Evolutionary conservation across 169 alveolate genomes (phyloP), one percentile per base, ranked within the genome.

Genomic region (Eimeria praecox): DNA sequence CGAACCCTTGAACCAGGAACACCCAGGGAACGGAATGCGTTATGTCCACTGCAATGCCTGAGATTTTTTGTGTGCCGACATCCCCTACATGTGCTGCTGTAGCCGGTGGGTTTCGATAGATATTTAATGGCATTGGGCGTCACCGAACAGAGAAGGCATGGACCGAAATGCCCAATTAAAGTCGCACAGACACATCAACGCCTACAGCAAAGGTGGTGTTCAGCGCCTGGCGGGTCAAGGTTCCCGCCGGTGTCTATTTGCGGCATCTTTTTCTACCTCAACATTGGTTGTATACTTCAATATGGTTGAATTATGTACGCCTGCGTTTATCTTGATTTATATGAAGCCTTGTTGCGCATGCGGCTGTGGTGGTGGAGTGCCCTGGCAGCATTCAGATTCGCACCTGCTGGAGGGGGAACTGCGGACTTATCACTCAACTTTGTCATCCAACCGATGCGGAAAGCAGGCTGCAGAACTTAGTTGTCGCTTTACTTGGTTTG

Each of bases 41-140:
- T 33, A 69, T 69, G n/a, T 33, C 30, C 49, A 33, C 80, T 69
- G 80, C 80, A 69, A 16, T 69, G 80, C 30, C 80, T 69, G 46
- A 69, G 46, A 69, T 69, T 69, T 69, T 69, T 69, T 69, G 27
- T 69, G 80, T 69, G 80, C 80, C 80, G n/a, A 69, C 80, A 69
- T 69, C 49, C 10, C 46, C 80, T 69, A 69, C 80, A 12, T 46
- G 49, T n/a, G 80, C 44, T 35, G 80, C 80, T 69, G 44, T 35
- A 69, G 80, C 18, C 46, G 49, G 80, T 35, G 20, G 49, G 80
- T 69, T 30, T 16, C 46, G 24, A 69, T 27, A 14, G 80, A 69
- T 69, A 35, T 14, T 69, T 33, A 35, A 69, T 33, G 46, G 18
- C 49, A 69, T 33, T 69, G 44, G 8, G 80, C 46, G 80, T 69